Conservation (phyloP, 2,329 filamentous ascomycete species). For the Hypoxylon sp. region DNA sequence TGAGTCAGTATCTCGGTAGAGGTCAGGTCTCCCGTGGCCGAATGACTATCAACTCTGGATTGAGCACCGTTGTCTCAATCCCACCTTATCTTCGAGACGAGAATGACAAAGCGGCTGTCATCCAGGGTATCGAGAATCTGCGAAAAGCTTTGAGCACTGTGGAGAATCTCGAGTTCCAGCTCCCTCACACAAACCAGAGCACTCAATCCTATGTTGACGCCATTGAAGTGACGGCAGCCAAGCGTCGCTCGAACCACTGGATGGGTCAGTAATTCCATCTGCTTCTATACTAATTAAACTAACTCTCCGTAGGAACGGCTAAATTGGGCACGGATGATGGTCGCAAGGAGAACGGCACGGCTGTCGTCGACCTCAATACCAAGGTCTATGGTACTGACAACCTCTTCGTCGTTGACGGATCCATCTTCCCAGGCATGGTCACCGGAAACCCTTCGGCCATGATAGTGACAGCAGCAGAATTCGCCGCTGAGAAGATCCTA, state of each 20-base stretch:
- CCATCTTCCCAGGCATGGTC: conserved; percentile 78
- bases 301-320: conserved; percentile 59
- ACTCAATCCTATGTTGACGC: conserved; percentile 69
- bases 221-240: conserved; percentile 55
- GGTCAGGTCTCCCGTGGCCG: conserved; percentile 73
- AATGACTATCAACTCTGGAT: conserved; percentile 70
- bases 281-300: conserved; percentile 12
- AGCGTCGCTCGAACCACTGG: conserved; percentile 67
- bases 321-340: conserved; percentile 73
- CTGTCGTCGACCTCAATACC: conserved; percentile 74
- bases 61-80: conserved; percentile 71
- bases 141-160: conserved; percentile 67
- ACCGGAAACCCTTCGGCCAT: conserved; percentile 73
- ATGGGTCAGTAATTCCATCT: conserved; percentile 57
- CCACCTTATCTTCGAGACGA: conserved; percentile 71
- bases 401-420: conserved; percentile 77
- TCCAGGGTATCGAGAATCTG: conserved; percentile 73
- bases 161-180: conserved; percentile 69
- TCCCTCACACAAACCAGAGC: conserved; percentile 67
- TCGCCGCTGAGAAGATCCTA: conserved; percentile 55
- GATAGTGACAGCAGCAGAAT: conserved; percentile 59
- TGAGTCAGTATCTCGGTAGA: conserved; percentile 75
- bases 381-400: conserved; percentile 79
- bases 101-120: conserved; percentile 72
- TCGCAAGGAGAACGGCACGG: conserved; percentile 64